Conservation (phyloP, 345 rosid genomes). For the Kandelia obovata region DNA sequence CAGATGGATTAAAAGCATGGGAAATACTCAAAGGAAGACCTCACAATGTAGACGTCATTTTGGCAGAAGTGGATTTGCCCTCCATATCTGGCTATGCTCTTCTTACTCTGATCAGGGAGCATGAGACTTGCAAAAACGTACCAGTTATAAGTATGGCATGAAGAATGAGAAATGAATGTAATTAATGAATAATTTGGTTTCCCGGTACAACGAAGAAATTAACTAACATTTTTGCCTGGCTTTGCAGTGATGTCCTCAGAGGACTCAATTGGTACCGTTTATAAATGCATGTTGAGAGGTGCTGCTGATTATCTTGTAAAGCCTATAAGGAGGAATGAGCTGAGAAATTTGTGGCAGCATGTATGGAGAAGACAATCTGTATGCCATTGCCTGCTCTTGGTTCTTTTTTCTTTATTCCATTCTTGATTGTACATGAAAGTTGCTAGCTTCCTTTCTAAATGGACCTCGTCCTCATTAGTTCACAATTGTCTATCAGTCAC, state of each 20-base stretch:
- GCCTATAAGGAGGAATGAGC: constrained; percentile 89
- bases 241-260: constrained; percentile 94
- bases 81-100: constrained; percentile 85
- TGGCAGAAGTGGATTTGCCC: constrained; percentile 91
- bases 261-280: constrained; percentile 79
- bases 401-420: background rate
- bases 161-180: background rate
- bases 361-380: constrained; percentile 94
- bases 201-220: background rate
- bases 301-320: constrained; percentile 93
- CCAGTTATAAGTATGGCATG: constrained; percentile 82
- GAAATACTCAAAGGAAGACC: constrained; percentile 71
- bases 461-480: constrained; percentile 23
- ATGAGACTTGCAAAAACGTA: constrained; percentile 77
- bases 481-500: constrained; percentile 26
- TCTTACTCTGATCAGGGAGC: constrained; percentile 83
- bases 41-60: constrained; percentile 59
- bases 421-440: background rate
- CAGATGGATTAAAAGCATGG: constrained; percentile 98
- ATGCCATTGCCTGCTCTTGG: constrained; percentile 29
- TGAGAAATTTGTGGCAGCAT: constrained; percentile 96
- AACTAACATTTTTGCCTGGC: constrained; percentile 9
- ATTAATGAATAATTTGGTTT: background rate
- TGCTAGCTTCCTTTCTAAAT: constrained; percentile 13
- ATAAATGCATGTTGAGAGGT: constrained; percentile 91